Evolutionary conservation across 371 early-diverging fungal species (phyloP), one percentile per base, ranked within the genome.

Genomic region (Conidiobolus incongruus): DNA sequence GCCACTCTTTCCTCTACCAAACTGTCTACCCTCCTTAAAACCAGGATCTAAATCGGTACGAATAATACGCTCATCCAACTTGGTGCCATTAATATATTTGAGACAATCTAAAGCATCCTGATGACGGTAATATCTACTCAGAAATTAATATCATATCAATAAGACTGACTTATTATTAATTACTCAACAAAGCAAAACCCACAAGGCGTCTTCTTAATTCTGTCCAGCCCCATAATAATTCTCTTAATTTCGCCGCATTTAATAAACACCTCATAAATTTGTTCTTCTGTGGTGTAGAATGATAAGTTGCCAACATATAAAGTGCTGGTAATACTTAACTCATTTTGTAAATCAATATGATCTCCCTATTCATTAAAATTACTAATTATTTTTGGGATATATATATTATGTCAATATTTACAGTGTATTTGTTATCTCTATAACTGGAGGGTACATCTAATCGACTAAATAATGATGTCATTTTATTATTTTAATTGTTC

Each of bases 171-270:
- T n/a, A n/a, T n/a, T n/a, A n/a, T n/a, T n/a, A n/a, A n/a, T n/a
- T 72, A 91, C 87, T 93, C 96, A 40, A 95, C 96, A 68, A 95
- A 95, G 52, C 96, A 93, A 58, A 98, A 98, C 2, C 99, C 99
- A 53, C 99, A 98, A 4, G 97, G 97, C 2, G 93, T 92, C 58
- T 83, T 84, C 54, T 77, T 77, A 46, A 72, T 68, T 17, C 86
- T 69, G 59, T 96, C 93, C 12, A 98, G 69, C 0, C 99, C 99
- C 95, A 97, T 96, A 52, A 95, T 93, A 43, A 95, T 91, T 52
- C 94, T 76, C 54, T 93, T 93, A 47, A 98, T 83, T 49, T 90
- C 90, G 26, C 98, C 97, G 52, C 76, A 74, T 63, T 88, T 91
- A 11, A 87, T 76, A 61, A 97, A 98, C 6, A 97, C 62, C 49